A percentile compares a stretch with the other conserved stretches of the same genome.
Conservation (phyloP, 1,284 basidiomycete genomes). For the Sanghuangporus weigelae region DNA sequence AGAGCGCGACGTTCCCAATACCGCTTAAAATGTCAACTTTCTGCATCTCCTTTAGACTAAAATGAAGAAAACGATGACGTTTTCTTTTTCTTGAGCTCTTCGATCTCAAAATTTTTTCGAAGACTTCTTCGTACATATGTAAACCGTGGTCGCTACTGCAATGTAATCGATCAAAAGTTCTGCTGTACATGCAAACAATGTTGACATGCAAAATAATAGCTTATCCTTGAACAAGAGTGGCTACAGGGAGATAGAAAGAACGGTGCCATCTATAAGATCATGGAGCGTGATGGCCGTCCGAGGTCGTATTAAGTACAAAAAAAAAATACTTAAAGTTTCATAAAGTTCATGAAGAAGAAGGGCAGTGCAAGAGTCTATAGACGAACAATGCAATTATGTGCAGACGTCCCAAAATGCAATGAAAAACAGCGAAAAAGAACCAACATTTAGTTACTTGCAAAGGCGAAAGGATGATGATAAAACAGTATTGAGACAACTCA, state of each 20-base stretch:
- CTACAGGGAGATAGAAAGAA: neutral
- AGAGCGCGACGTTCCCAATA: constrained; percentile 1
- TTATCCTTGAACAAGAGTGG: neutral
- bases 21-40: neutral
- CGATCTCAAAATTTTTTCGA: neutral
- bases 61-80: neutral
- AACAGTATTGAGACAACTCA: neutral
- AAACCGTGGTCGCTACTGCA: neutral
- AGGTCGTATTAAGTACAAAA: neutral
- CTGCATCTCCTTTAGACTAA: neutral
- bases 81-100: neutral
- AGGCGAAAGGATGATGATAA: neutral
- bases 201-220: neutral
- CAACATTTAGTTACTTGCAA: neutral
- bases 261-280: no score
- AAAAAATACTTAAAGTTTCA: neutral
- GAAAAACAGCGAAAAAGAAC: neutral
- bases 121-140: neutral
- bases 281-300: neutral
- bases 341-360: neutral
- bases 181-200: neutral
- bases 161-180: neutral
- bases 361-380: neutral
- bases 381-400: neutral
- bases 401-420: neutral